Evolutionary conservation across 2,329 filamentous ascomycete genomes (phyloP), one percentile per base, ranked within the genome.

Genomic region (Hypoxylon sp.): DNA sequence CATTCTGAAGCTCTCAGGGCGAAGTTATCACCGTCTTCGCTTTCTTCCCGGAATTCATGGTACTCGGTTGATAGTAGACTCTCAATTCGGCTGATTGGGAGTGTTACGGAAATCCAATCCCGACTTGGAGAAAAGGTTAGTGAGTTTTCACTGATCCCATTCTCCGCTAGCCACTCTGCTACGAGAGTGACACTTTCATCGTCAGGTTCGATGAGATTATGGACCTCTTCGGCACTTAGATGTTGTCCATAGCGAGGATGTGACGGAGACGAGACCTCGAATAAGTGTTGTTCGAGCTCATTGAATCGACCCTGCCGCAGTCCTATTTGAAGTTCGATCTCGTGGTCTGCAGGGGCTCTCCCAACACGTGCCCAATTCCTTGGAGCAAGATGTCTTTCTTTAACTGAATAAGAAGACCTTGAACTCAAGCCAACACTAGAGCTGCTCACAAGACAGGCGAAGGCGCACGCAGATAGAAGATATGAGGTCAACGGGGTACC

Each of bases 351-450:
- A 5, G 52, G 52, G 14, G 52, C 52, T 46, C 52, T 41, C 14
- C 52, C 36, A 11, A 45, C 21, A 21, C 36, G 36, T n/a, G 36
- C 23, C 52, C 52, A 56, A 25, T 38, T 43, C 2, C 52, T 23
- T 14, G 52, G 52, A 19, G 30, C 52, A 30, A 30, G 14, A 19
- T 56, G 52, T 17, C 52, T 41, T 43, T 56, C 52, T 56, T 56
- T 56, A 43, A 56, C 28, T 13, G 36, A 23, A 45, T 56, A 43
- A 30, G 52, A 46, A 41, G 51, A 55, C 5, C 36, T 14, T 9
- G 21, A 32, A 17, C 36, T 32, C 5, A 38, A 19, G 19, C 41
- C 25, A 23, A 32, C 17, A n/a, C 25, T 32, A 13, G 14, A 43
- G 52, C 41, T 13, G 11, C 21, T 56, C 14, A 23, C 38, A 43